Base-by-base conservation (phyloP, 1,284 basidiomycete species). In the Leccinum subatratum region DNA sequence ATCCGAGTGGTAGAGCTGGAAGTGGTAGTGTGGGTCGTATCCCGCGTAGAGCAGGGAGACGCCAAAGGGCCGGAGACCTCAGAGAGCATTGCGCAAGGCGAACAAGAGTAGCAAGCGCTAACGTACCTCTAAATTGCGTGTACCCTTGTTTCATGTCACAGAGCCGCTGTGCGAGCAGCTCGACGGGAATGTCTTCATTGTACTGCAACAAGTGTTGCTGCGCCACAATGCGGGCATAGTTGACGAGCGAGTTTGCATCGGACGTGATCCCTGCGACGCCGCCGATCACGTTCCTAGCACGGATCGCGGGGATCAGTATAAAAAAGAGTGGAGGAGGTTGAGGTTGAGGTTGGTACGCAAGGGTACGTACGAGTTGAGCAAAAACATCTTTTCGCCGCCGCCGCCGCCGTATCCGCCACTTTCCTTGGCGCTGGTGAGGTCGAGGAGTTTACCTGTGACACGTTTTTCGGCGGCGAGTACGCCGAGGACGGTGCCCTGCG, bases 101-200 rank as follows among this genome's bases (percentile, higher is more conserved):
- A 39, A 32, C 39, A 11, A 39, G 18, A 45, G 64, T 9, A 5
- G 4, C 28, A 32, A 59, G 59, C 22, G 45, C 39, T 62, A 39
- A 77, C 85, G 69, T 72, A 91, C 95, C 96, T 82, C 96, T 96
- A 70, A 89, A 97, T 77, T 99, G 96, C 59, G 96, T 99, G 78
- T 98, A 99, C 9, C 96, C 95, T 78, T 99, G 96, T 82, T 99
- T 99, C 83, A 98, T 88, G 80, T 99, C 94, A 75, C 96, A 98
- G 69, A 99, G 81, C 66, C 92, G 85, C 78, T 98, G 95, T 22
- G 95, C 93, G 66, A 99, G 89, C 73, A 97, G 85, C 78, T 99
- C 96, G 37, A 98, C 96, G 11, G 96, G 96, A 72, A 99, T 98
- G 76, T 98, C 95, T 79, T 98, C 95, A 75, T 98, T 94, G 81